A percentile compares a stretch with the other conserved stretches of the same genome.
These are phyloP conservation scores for Lichtheimia ornata DNA, from an alignment of 371 early-diverging fungal species.

Conservation along the genomic window DNA sequence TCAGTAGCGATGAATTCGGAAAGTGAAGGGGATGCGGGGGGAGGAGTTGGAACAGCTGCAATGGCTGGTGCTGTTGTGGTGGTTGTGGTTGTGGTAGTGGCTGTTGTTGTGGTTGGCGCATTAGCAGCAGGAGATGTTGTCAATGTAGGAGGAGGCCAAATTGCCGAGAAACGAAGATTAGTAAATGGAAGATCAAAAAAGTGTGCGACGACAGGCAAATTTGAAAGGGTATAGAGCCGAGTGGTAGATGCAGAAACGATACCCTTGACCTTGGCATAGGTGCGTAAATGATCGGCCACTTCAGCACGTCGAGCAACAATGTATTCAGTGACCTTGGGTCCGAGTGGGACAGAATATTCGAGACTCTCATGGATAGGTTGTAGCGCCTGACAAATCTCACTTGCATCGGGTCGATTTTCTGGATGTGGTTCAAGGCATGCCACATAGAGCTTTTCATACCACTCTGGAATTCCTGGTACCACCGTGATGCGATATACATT, in stretches of 20 bases:
- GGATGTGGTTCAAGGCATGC: conserved; percentile 43
- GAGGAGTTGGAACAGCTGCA: not conserved
- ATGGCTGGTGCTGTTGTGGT: not conserved
- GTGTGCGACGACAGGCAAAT: conserved; percentile 29
- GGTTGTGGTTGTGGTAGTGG: not conserved
- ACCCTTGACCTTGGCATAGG: conserved; percentile 38
- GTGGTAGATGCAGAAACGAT: conserved; percentile 34
- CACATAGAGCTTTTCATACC: conserved; percentile 41
- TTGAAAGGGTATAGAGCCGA: conserved; percentile 47
- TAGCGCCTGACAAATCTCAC: conserved; percentile 35
- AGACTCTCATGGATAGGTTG: conserved; percentile 37
- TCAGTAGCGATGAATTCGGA: conserved; percentile 11
- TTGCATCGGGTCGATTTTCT: conserved; percentile 43
- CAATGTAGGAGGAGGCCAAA: conserved; percentile 10
- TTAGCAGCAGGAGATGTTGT: conserved; percentile 3
- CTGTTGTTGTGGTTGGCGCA: not conserved
- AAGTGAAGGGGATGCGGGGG: conserved; percentile 11
- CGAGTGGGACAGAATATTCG: conserved; percentile 36
- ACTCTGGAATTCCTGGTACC: conserved; percentile 44
- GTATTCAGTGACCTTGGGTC: conserved; percentile 36
- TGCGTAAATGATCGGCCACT: conserved; percentile 40
- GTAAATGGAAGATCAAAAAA: conserved; percentile 33
- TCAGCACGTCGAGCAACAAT: conserved; percentile 45
- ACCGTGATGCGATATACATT: conserved; percentile 42
- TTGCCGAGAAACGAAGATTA: conserved; percentile 17